Evolutionary conservation across 805 yeast genomes (phyloP), one percentile per base, ranked within the genome.

Genomic region (Alloascoidea hylecoeti): DNA sequence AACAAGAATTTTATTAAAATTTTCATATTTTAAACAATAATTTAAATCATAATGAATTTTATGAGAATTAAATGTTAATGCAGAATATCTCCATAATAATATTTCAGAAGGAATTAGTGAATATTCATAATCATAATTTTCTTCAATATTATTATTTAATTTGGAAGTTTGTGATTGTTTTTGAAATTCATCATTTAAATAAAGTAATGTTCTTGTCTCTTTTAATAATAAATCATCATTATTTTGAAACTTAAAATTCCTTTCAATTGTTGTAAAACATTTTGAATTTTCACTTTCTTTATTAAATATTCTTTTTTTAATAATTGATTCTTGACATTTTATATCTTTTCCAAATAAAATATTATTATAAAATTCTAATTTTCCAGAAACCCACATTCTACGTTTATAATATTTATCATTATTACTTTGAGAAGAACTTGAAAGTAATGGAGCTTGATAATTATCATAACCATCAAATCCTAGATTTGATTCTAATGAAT

Each of bases 381-480:
- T 55, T 2, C 96, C 96, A 19, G 77, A 72, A 0, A 70, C 75
- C 96, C 96, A 86, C 72, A 88, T 66, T 16, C 96, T 61, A 42
- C 54, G 57, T 47, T 68, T 79, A 15, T 57, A 56, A 18, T 53
- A 46, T 16, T 36, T 27, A 37, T 42, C 35, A 46, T 44, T 41
- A 1, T 55, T 48, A n/a, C 30, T 23, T 23, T 9, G 9, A 23
- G 13, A 9, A 9, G 9, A 9, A 9, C 13, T 23, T 23, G n/a
- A n/a, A 23, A 23, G 9, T n/a, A 9, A n/a, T 0, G 94, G 94
- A 0, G 86, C 73, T 49, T 81, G 92, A 46, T 79, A 72, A 35
- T 75, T 65, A 45, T 81, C 94, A 55, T 84, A 86, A 1, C 96
- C 95, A 54, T 86, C 96, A 1, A 46, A 36, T 2, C 79, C 76